Evolutionary conservation across 345 rosid species (phyloP).

Genomic region (Aquilaria yunnanensis): DNA sequence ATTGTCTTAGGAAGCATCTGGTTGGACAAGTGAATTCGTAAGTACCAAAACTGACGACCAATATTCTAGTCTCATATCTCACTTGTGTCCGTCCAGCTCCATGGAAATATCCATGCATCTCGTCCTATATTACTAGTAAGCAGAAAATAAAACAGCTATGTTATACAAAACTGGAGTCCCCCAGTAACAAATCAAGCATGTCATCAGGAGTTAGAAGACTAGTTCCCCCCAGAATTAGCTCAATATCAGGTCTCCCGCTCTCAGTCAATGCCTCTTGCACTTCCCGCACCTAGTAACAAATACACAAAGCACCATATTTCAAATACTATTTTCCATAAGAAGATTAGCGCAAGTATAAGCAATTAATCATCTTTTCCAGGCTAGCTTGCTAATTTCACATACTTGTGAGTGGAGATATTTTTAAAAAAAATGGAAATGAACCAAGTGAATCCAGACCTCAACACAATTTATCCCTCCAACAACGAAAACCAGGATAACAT

Average conservation of each 20-base stretch:
- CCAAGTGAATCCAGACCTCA: slow-evolving; percentile 44
- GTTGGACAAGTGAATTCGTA: too few species aligned
- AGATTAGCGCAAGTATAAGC: neutral
- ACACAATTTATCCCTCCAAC: slow-evolving; percentile 85
- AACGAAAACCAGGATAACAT: slow-evolving; percentile 73
- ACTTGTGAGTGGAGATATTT: neutral
- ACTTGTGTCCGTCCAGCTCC: too few species aligned
- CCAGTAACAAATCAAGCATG: slow-evolving; percentile 76
- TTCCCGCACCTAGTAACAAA: slow-evolving; percentile 52
- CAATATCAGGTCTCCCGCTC: slow-evolving; percentile 76
- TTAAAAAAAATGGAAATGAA: neutral
- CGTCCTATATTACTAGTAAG: too few species aligned
- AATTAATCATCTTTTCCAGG: neutral
- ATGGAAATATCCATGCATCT: too few species aligned
- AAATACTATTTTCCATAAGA: neutral
- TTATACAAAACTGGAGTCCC: slow-evolving; percentile 55
- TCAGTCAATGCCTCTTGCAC: slow-evolving; percentile 75
- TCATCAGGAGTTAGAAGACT: slow-evolving; percentile 78
- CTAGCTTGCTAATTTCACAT: neutral
- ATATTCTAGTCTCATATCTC: too few species aligned
- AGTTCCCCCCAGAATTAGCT: slow-evolving; percentile 79
- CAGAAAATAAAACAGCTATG: neutral
- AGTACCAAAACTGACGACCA: too few species aligned
- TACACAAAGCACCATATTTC: neutral
- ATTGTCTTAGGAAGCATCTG: too few species aligned